Evolutionary conservation across 345 rosid species (phyloP), one percentile per base, ranked within the genome.

Genomic region (Eucalyptus victrix): DNA sequence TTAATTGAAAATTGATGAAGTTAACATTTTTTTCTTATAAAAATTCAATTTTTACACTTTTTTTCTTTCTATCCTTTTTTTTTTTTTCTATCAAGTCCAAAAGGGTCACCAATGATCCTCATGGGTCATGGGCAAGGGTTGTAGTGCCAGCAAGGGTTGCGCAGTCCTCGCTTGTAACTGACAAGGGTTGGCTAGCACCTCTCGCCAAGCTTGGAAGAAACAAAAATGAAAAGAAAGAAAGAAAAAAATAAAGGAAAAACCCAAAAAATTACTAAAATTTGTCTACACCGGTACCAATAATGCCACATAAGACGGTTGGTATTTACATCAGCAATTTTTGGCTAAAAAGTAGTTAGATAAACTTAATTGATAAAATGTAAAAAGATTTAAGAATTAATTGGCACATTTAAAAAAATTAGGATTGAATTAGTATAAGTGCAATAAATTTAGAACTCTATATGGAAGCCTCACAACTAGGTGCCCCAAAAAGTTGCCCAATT

Each of bases 281-380:
- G 30, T 2, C 6, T 5, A 5, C 6, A 0, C 5, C 6, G 1
- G 2, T 9, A 24, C 62, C 30, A 26, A 23, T 26, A 24, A 26
- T 24, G 13, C 3, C 30, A 24, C 6, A 1, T 24, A 56, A 11
- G 2, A 56, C 1, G 6, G 13, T 56, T 56, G 30, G 13, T 1
- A 23, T 10, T 11, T 26, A 56, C 3, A 0, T 56, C 2, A 4
- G 13, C 0, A 0, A 56, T 56, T 56, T 56, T 0, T 56, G 1
- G 3, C 6, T 56, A 23, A 56, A 56, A 56, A 56, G 3, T 56
- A 11, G 3, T 24, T 11, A 0, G 62, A 56, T 56, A 4, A 23
- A 56, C 13, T 56, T 10, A 56, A 56, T 56, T 56, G 62, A 56
- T 4, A 56, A 56, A 56, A 56, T 56, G 30, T 56, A 24, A 56